Base-by-base conservation (phyloP, 345 rosid genomes). In the Arabidopsis arenosa region DNA sequence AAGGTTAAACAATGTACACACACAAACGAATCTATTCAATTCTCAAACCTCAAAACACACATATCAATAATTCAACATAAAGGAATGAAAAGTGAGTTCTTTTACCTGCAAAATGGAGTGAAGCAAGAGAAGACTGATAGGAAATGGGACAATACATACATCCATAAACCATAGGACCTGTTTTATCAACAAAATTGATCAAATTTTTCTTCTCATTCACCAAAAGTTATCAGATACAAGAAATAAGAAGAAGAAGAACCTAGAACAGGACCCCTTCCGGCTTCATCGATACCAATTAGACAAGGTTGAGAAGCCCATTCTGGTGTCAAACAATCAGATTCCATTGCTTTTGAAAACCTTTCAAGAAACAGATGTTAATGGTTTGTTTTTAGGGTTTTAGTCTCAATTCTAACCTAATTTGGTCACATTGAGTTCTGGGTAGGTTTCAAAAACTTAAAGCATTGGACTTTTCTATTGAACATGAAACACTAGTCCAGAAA, bases 161-260 rank as follows among this genome's bases (percentile, higher is more conserved):
- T 68, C 97, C 99, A 71, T 89, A 92, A 43, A 92, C 99, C 99
- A 95, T 89, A 0, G 99, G 97, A n/a, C 97, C 98, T 93, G 84
- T 66, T 41, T 26, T 13, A 1, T 44, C 52, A 75, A 73, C 52
- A 62, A 66, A 69, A 45, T 1, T 23, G 57, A 66, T 72, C 8
- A 73, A 58, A 17, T 54, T 75, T 0, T 49, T 21, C 8, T 15
- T 53, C 2, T 61, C 11, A 32, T 5, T 12, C 48, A 48, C 33
- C 7, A 55, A 9, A 23, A 2, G 12, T 61, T 41, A 53, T 21
- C 12, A 40, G 32, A 11, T 55, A 10, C 30, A n/a, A n/a, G 61
- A 18, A 26, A 58, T 33, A 30, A 18, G 66, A 15, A 8, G 28
- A 55, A 40, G 57, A 62, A 52, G 51, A 45, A 4, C 96, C 97